A percentile compares a stretch with the other conserved stretches of the same genome.
Evolutionary conservation across 768 basidiomycete genomes (phyloP).

Genomic region (Hericium erinaceus): DNA sequence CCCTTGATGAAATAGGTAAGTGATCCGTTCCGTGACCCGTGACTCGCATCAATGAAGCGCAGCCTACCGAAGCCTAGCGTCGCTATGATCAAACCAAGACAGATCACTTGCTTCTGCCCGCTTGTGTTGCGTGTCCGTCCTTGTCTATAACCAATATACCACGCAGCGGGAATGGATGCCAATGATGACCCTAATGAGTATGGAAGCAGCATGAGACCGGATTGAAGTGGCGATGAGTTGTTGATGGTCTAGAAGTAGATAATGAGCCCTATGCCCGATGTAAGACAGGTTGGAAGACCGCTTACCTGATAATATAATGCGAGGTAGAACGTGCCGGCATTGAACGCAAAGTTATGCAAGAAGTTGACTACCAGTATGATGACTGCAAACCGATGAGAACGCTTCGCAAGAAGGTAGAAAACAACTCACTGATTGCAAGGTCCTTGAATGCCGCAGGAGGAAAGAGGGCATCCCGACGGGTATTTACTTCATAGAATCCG

Average conservation of each 20-base stretch:
- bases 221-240: constrained; percentile 58
- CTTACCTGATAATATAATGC: constrained; percentile 75
- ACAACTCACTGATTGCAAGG: constrained; percentile 44
- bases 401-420: neutral
- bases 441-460: constrained; percentile 54
- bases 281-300: neutral
- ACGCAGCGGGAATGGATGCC: constrained; percentile 80
- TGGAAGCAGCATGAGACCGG: constrained; percentile 68
- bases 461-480: constrained; percentile 63
- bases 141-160: constrained; percentile 68
- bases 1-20: constrained; percentile 31
- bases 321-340: constrained; percentile 79
- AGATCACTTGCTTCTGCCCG: constrained; percentile 59
- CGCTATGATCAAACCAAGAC: constrained; percentile 52
- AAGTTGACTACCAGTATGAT: constrained; percentile 61
- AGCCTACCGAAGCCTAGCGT: constrained; percentile 64
- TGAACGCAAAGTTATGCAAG: constrained; percentile 78
- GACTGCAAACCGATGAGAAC: constrained; percentile 31
- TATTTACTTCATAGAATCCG: constrained; percentile 59
- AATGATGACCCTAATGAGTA: constrained; percentile 81
- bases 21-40: neutral
- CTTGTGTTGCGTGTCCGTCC: constrained; percentile 42
- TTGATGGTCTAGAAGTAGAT: constrained; percentile 46
- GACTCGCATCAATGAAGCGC: constrained; percentile 1
- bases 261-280: neutral